Base-by-base conservation (phyloP, 2,329 filamentous ascomycete genomes). In the Rhinocladiella mackenziei region DNA sequence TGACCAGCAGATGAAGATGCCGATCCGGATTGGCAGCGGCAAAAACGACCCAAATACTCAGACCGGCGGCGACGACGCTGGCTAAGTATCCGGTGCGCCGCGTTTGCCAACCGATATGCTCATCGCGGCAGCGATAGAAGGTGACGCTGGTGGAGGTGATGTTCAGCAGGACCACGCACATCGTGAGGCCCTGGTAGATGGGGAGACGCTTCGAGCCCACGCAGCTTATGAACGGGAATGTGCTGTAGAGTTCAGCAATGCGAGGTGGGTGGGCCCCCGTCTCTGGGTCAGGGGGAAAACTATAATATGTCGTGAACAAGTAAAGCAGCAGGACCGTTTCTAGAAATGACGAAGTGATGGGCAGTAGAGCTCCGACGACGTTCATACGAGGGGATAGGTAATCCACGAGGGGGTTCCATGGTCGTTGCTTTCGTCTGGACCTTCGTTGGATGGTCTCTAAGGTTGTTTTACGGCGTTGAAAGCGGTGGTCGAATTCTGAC, bases 211-310 rank as follows among this genome's bases (percentile, higher is more conserved):
- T 30, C 10, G 43, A 45, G 5, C 36, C 43, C 10, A 45, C 31
- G 13, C 43, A 45, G 31, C 43, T 45, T 15, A 45, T 40, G 18
- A 45, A 45, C 2, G 43, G 43, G 31, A 45, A 45, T n/a, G 17
- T 35, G 10, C 29, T 25, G 31, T 45, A 45, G 11, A 40, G 36
- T 23, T 40, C 31, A 13, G 43, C 29, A 6, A 45, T 20, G 18
- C 43, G 43, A 30, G 43, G 43, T n/a, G 36, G 43, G 17, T 34
- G 32, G 3, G 14, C 22, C 4, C 43, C 36, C n/a, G 43, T 45
- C n/a, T 29, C n/a, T 1, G 43, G 43, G 30, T 45, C 43, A 11
- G 43, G 36, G 30, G 43, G 43, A 13, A 45, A 26, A 8, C 36
- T 45, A 26, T 40, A 45, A 13, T 45, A 45, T 9, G 31, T 30